Evolutionary conservation across 805 yeast species (phyloP).

Genomic region (Scheffersomyces ergatensis): DNA sequence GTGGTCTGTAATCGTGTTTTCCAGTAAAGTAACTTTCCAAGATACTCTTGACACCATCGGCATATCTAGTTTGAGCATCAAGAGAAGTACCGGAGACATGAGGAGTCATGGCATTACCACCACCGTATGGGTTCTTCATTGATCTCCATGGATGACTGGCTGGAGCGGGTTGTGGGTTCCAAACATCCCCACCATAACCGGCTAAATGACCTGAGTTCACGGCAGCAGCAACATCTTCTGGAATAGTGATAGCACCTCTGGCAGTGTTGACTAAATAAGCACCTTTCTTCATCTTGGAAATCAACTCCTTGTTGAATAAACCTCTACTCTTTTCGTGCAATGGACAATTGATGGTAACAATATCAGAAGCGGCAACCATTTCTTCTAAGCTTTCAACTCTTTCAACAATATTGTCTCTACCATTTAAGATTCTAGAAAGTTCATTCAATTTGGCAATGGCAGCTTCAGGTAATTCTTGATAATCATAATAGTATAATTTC

Average conservation of each 20-base stretch:
- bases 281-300: conserved; percentile 70
- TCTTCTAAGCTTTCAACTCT: conserved; percentile 62
- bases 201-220: conserved; percentile 63
- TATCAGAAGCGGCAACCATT: conserved; percentile 63
- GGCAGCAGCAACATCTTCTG: conserved; percentile 74
- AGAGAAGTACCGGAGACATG: conserved; percentile 77
- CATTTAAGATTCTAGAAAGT: conserved; percentile 39
- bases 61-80: conserved; percentile 76
- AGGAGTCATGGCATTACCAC: conserved; percentile 84
- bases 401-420: conserved; percentile 53
- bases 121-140: conserved; percentile 62
- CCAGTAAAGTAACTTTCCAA: conserved; percentile 61
- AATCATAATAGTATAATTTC: conserved; percentile 72
- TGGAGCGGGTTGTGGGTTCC: conserved; percentile 86
- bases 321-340: conserved; percentile 70
- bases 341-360: conserved; percentile 77
- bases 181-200: conserved; percentile 86
- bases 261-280: conserved; percentile 77
- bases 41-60: conserved; percentile 66
- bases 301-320: conserved; percentile 60
- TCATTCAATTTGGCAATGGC: conserved; percentile 40
- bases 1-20: conserved; percentile 68
- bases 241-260: conserved; percentile 75
- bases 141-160: conserved; percentile 74
- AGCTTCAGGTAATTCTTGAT: conserved; percentile 61